Base-by-base conservation (phyloP, 805 yeast species). In the Kockiozyma suomiensis region DNA sequence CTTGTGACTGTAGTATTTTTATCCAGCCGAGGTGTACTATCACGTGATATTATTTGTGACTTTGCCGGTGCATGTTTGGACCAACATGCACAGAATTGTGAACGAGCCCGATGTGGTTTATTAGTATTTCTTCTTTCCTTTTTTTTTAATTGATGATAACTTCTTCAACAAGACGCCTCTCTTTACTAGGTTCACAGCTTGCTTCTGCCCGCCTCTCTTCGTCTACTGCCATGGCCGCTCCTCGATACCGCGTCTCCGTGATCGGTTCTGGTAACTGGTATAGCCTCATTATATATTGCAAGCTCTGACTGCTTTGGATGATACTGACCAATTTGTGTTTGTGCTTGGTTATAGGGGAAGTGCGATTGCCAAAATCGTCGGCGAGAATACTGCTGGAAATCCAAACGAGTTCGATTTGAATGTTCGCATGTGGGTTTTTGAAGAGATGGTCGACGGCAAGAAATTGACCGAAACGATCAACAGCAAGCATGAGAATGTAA, bases 201-300 rank as follows among this genome's bases (percentile, higher is more conserved):
- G 7, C 54, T 30, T 40, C 38, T 33, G 13, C 15, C 21, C 40
- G 30, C 41, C 26, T 51, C 19, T 52, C 56, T 15, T 43, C 53
- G 4, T 33, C 53, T 12, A 23, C 43, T 23, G 43, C 56, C 25
- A 52, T 52, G 56, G 38, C 28, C 25, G 1, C 50, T 23, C 12
- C 56, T 32, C 42, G 21, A 38, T 54, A 64, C 53, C 53, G 59
- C 32, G 81, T 86, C 45, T 79, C 91, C 42, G 90, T 91, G 56
- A 85, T 94, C 66, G 99, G 99, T 43, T 91, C 97, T 32, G 99
- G 98, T 73, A 93, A 93, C 77, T 93, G 99, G 90, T 70, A n/a
- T n/a, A n/a, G n/a, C n/a, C n/a, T n/a, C n/a, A n/a, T n/a, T n/a
- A n/a, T n/a, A n/a, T n/a, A n/a, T n/a, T n/a, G n/a, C n/a, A n/a